Evolutionary conservation across 75 land plant genomes (phyloP).

Genomic region (Isoetes taiwanensis): DNA sequence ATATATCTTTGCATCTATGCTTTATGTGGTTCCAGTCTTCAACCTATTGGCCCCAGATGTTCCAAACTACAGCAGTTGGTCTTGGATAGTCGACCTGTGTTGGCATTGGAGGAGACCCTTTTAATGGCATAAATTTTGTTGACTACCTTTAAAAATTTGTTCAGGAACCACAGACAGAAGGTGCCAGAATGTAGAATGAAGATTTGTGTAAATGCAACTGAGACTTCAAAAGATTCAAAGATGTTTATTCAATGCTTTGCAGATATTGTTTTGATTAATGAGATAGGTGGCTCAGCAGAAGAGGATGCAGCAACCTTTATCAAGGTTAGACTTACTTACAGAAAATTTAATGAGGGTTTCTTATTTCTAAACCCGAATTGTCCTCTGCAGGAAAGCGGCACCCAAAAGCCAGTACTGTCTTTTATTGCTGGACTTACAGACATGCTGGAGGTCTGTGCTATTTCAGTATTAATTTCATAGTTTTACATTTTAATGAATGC

Average conservation of each 20-base stretch:
- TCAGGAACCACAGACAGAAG: slow-evolving; percentile 5
- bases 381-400: slow-evolving; percentile 81
- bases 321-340: too few relatives aligned
- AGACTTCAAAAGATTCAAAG: too few relatives aligned
- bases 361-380: too few relatives aligned
- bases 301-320: slow-evolving; percentile 2
- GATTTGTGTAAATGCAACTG: too few relatives aligned
- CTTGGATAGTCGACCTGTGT: slow-evolving; percentile 3
- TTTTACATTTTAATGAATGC: too few relatives aligned
- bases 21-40: neutral
- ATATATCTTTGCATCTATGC: neutral
- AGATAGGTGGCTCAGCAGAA: neutral
- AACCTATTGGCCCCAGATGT: neutral
- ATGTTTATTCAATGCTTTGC: neutral
- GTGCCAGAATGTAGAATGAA: neutral
- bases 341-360: too few relatives aligned
- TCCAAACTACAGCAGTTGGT: slow-evolving; percentile 4
- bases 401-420: slow-evolving; percentile 75
- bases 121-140: slow-evolving; percentile 1
- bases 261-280: slow-evolving; percentile 1
- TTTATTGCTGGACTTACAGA: slow-evolving; percentile 86
- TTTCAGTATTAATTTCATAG: too few relatives aligned
- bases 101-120: slow-evolving; percentile 3
- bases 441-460: slow-evolving; percentile 99
- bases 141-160: neutral